Base-by-base conservation (phyloP, 176 grass and related monocot species). In the Otatea glauca region DNA sequence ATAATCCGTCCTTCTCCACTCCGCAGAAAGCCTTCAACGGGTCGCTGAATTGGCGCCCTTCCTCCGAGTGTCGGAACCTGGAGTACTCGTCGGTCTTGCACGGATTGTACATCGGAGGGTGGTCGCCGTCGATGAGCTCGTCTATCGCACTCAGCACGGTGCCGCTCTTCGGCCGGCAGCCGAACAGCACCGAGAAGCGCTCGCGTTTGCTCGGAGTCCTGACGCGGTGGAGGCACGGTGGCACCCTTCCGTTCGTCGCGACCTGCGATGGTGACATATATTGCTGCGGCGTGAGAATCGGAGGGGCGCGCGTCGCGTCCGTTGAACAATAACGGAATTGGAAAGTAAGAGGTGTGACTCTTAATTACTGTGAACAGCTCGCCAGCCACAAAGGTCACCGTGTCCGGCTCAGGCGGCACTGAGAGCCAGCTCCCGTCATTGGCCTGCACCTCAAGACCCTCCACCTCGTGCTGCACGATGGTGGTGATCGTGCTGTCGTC, bases 391-490 rank as follows among this genome's bases (percentile, higher is more conserved):
- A 83, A 15, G 27, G 65, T 20, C 42, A 50, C 0, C 14, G 51
- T 77, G 51, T 8, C 72, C 53, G 72, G 20, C 11, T 76, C 65
- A 7, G 86, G 29, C 5, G 86, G 86, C 51, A 88, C 64, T 3
- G 64, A 2, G 29, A 75, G 38, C 87, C 87, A 89, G 35, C 29
- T 32, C 16, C 87, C 87, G 41, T 62, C 81, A 4, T 48, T 47
- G 59, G 9, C 51, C 68, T 50, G 69, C 47, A 85, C 50, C 81
- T 89, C 76, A 35, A 89, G 87, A 1, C 87, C 87, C 39, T 80
- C 82, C 20, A 85, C 82, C 38, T 89, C 76, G 68, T 89, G 68
- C 82, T 89, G 87, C 54, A 74, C 37, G 69, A 89, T 74, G 3
- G 17, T 1, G 38, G 69, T 74, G 5, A 69, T 2, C 59, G 50